Evolutionary conservation across 192 early-diverging fungal genomes (phyloP).

Genomic region (Coemansia sp.): DNA sequence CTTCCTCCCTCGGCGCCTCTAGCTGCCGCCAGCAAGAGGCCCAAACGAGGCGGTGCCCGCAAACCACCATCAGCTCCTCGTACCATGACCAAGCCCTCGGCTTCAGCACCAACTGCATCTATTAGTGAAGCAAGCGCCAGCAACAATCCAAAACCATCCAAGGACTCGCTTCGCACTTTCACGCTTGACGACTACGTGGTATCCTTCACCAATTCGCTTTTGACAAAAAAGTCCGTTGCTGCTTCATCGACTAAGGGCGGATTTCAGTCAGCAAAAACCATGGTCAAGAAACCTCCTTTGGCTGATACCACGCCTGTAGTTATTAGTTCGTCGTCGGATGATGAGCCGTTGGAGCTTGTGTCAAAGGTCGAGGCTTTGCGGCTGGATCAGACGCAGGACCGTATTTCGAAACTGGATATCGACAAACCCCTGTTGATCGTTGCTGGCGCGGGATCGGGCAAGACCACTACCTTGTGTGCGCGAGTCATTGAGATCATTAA

Average conservation of each 20-base stretch:
- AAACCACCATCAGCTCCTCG: background rate
- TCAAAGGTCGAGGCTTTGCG: background rate
- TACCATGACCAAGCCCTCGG: background rate
- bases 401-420: constrained; percentile 36
- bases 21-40: no score
- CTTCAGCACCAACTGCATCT: background rate
- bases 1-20: no score
- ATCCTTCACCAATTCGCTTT: constrained; percentile 20
- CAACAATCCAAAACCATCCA: no score
- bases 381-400: constrained; percentile 30
- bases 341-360: background rate
- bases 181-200: constrained; percentile 37
- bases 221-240: background rate
- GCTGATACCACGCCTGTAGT: background rate
- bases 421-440: constrained; percentile 39
- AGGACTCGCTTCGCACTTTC: constrained; percentile 4
- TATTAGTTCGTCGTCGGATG: background rate
- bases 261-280: background rate
- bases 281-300: background rate
- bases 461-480: constrained; percentile 45
- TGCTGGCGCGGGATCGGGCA: constrained; percentile 46
- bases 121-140: no score
- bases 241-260: background rate
- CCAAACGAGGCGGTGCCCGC: background rate
- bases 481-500: constrained; percentile 41